These are phyloP conservation scores for Yamadazyma sp. DNA, from an alignment of 805 yeast genomes.

Conservation along the genomic window DNA sequence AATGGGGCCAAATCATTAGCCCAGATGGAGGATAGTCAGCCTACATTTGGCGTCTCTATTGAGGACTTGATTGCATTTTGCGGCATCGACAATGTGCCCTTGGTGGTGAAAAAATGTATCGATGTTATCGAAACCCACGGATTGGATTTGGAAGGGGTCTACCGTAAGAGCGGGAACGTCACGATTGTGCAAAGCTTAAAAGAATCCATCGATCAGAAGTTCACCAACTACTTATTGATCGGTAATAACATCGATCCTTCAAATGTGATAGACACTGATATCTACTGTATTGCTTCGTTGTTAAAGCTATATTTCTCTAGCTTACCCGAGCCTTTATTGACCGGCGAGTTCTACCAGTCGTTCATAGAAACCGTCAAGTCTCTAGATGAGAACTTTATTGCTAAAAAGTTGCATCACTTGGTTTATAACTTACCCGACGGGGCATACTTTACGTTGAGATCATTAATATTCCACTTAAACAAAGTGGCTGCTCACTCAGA, in stretches of 20 bases:
- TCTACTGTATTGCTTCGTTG: constrained; percentile 84
- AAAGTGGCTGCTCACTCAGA: constrained; percentile 64
- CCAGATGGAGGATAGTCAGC: constrained; percentile 22
- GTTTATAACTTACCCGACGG: constrained; percentile 93
- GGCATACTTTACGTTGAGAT: constrained; percentile 86
- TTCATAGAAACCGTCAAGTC: constrained; percentile 69
- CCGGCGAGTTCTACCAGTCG: constrained; percentile 56
- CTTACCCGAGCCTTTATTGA: constrained; percentile 84
- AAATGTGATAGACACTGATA: constrained; percentile 70
- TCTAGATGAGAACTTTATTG: constrained; percentile 45
- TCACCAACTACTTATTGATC: constrained; percentile 53
- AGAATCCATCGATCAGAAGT: constrained; percentile 72
- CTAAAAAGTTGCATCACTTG: constrained; percentile 79
- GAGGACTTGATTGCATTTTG: constrained; percentile 75
- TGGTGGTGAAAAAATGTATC: constrained; percentile 84
- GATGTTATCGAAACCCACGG: constrained; percentile 86
- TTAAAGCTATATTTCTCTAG: constrained; percentile 80
- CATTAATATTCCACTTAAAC: constrained; percentile 80
- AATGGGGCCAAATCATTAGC: constrained; percentile 36
- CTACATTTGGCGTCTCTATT: constrained; percentile 82
- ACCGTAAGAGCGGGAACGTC: constrained; percentile 79
- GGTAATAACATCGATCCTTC: constrained; percentile 41
- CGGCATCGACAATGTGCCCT: constrained; percentile 85
- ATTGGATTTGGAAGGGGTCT: constrained; percentile 81
- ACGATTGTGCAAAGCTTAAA: constrained; percentile 70